These are phyloP conservation scores for Penicillium tannophilum DNA, from an alignment of 495 filamentous ascomycete species.

Conservation along the genomic window DNA sequence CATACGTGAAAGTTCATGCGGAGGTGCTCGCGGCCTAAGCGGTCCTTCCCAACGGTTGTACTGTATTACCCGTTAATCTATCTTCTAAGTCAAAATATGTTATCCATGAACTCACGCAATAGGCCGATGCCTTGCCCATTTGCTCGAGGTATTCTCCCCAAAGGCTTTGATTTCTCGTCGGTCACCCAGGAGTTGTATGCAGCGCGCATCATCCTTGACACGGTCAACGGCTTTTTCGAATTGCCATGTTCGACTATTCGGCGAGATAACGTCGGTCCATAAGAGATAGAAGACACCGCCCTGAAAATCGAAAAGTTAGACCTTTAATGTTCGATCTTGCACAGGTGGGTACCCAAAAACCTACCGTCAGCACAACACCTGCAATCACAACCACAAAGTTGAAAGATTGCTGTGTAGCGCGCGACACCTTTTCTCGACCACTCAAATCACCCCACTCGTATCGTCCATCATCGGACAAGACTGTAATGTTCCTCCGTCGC, in stretches of 20 bases:
- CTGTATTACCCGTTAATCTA: constrained; percentile 36
- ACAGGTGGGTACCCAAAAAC: constrained; percentile 1
- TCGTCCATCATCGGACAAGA: constrained; percentile 78
- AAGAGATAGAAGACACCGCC: constrained; percentile 75
- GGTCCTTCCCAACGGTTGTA: constrained; percentile 67
- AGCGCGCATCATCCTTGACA: constrained; percentile 70
- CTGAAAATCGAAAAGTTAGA: constrained; percentile 42
- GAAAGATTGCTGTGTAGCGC: constrained; percentile 87
- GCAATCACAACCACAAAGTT: constrained; percentile 78
- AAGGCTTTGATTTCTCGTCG: constrained; percentile 75
- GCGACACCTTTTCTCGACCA: constrained; percentile 72
- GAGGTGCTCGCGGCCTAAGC: constrained; percentile 76
- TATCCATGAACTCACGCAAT: constrained; percentile 64
- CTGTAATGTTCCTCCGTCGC: constrained; percentile 67
- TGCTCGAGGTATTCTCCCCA: constrained; percentile 79
- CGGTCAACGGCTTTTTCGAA: constrained; percentile 86
- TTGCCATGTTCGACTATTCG: constrained; percentile 80
- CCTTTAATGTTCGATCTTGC: not conserved
- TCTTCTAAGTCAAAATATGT: not conserved
- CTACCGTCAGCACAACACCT: constrained; percentile 71
- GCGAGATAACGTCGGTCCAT: constrained; percentile 83
- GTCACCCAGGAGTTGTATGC: constrained; percentile 73
- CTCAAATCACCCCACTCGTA: constrained; percentile 80
- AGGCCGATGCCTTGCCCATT: constrained; percentile 82
- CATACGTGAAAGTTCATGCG: constrained; percentile 84